Evolutionary conservation across 257 asterid genomes (phyloP).

Genomic region (Plantago elongata): DNA sequence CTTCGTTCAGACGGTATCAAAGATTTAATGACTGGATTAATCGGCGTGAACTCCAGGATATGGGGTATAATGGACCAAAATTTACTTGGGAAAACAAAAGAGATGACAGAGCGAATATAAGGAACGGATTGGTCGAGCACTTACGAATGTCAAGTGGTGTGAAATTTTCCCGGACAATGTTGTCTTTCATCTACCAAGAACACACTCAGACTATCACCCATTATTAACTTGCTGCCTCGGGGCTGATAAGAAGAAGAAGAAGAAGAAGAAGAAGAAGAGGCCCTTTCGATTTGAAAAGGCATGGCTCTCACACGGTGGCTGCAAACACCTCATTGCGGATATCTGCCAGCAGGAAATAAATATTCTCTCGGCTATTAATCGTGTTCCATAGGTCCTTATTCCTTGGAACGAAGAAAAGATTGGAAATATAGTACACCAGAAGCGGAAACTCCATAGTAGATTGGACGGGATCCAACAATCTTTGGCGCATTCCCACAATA

Average conservation of each 20-base stretch:
- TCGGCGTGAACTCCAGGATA: no score
- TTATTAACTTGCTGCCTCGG: not conserved
- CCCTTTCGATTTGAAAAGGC: not conserved
- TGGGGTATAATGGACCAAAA: no score
- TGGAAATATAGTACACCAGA: not conserved
- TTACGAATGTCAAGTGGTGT: no score
- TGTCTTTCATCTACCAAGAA: not conserved
- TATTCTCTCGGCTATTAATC: no score
- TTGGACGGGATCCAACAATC: not conserved
- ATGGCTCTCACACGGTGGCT: no score
- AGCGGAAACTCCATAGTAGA: not conserved
- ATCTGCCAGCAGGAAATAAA: no score
- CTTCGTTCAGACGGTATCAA: no score
- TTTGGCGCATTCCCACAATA: not conserved
- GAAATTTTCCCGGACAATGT: no score
- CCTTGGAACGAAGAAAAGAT: not conserved
- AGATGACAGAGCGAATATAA: not conserved
- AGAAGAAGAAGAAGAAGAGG: not conserved
- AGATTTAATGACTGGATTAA: no score
- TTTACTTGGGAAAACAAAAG: no score
- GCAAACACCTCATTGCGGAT: no score
- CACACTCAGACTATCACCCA: not conserved
- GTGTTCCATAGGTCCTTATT: not conserved
- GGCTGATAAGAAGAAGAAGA: not conserved
- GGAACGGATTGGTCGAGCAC: not conserved